These are phyloP conservation scores for Colletotrichum tamarilloi DNA, from an alignment of 2,329 filamentous ascomycete species.

Conservation along the genomic window DNA sequence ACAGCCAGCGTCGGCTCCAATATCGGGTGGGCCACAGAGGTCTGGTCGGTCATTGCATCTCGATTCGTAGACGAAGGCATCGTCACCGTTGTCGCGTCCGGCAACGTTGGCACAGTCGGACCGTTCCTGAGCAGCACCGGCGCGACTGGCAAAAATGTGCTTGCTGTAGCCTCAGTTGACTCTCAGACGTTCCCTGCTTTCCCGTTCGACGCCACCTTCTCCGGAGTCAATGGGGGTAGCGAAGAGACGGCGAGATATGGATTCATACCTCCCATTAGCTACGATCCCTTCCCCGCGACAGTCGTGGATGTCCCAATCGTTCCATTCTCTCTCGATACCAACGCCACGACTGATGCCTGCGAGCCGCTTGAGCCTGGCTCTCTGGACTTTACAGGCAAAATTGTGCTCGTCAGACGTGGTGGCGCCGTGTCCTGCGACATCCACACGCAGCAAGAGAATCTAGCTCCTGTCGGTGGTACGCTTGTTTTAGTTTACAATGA, in stretches of 20 bases:
- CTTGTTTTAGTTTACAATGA: neutral
- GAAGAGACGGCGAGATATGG: neutral
- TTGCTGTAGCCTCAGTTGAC: constrained; percentile 55
- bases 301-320: neutral
- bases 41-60: constrained; percentile 54
- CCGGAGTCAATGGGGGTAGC: neutral
- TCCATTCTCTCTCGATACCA: neutral
- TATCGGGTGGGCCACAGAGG: constrained; percentile 53
- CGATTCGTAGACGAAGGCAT: constrained; percentile 58
- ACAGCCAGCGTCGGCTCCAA: constrained; percentile 52
- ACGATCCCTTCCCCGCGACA: neutral
- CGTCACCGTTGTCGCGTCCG: constrained; percentile 61
- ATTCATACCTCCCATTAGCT: neutral
- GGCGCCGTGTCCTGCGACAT: neutral
- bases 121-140: constrained; percentile 58
- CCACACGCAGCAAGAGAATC: neutral
- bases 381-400: neutral
- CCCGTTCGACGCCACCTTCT: neutral
- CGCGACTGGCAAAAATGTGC: constrained; percentile 53
- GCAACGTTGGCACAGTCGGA: constrained; percentile 61
- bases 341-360: neutral
- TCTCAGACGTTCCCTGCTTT: neutral
- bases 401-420: neutral
- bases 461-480: neutral
- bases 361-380: neutral